These are phyloP conservation scores for Diplodia scrobiculata DNA, from an alignment of 2,329 filamentous ascomycete species.

Conservation along the genomic window DNA sequence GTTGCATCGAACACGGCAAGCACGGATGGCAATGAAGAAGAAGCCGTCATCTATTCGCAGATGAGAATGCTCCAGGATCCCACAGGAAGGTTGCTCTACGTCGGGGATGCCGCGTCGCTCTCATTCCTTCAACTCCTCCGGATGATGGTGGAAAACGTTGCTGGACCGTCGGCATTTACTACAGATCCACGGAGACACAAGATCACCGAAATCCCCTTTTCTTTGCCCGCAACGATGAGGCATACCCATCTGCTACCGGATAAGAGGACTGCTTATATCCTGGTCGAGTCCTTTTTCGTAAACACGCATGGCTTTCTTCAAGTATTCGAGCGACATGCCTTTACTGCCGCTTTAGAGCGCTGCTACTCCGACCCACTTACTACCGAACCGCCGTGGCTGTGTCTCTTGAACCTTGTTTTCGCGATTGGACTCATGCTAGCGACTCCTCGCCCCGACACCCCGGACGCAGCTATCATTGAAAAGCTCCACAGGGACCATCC, in stretches of 20 bases:
- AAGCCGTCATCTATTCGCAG: slow-evolving; percentile 58
- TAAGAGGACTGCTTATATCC: slow-evolving; percentile 55
- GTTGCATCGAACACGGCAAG: slow-evolving; percentile 38
- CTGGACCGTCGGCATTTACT: slow-evolving; percentile 61
- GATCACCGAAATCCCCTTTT: slow-evolving; percentile 58
- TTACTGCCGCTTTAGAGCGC: slow-evolving; percentile 54
- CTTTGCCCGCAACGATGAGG: slow-evolving; percentile 51
- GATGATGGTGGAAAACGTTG: slow-evolving; percentile 60
- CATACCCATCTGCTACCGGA: slow-evolving; percentile 60
- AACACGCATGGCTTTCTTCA: slow-evolving; percentile 66
- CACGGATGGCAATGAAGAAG: slow-evolving; percentile 56
- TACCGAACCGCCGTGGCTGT: slow-evolving; percentile 57
- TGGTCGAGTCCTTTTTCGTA: slow-evolving; percentile 63
- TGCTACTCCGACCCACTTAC: slow-evolving; percentile 60
- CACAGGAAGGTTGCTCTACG: slow-evolving; percentile 60
- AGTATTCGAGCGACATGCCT: slow-evolving; percentile 57
- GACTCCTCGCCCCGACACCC: slow-evolving; percentile 53
- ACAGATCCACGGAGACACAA: slow-evolving; percentile 60
- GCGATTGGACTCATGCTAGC: slow-evolving; percentile 65
- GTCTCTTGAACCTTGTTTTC: slow-evolving; percentile 63
- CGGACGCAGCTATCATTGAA: slow-evolving; percentile 56
- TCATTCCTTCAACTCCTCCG: slow-evolving; percentile 64
- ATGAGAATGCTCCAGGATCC: slow-evolving; percentile 63
- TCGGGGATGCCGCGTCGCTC: slow-evolving; percentile 65
- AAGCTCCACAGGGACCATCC: slow-evolving; percentile 53